Evolutionary conservation across 306 rosid species (phyloP).

Genomic region (Trifolium subterraneum): DNA sequence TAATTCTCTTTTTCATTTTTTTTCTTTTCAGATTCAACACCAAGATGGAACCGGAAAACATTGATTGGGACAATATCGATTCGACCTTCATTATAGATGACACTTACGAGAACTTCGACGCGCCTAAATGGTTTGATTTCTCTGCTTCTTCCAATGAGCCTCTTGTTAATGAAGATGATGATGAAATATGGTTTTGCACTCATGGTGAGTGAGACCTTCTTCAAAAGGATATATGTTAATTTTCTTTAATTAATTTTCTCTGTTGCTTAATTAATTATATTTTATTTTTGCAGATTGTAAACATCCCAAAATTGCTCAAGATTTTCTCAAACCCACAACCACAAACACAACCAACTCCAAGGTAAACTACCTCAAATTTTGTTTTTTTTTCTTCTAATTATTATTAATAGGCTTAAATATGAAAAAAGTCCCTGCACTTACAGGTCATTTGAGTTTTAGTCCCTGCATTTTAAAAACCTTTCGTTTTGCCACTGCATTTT

Average conservation of each 20-base stretch:
- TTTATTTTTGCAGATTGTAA: constrained; percentile 48
- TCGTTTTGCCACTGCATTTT: too few species aligned
- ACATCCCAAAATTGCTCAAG: constrained; percentile 51
- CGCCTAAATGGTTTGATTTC: constrained; percentile 62
- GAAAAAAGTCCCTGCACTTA: too few species aligned
- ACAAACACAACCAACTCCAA: constrained; percentile 28
- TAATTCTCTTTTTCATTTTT: not conserved
- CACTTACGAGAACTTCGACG: constrained; percentile 49
- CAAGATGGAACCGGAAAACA: constrained; percentile 57
- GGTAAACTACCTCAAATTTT: constrained; percentile 34
- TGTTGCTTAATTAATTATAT: not conserved
- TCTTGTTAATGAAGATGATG: constrained; percentile 39
- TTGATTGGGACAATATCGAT: constrained; percentile 60
- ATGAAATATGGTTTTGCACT: constrained; percentile 54
- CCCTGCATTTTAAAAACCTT: too few species aligned
- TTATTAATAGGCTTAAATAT: too few species aligned
- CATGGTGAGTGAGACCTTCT: constrained; percentile 47
- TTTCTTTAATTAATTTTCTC: not conserved
- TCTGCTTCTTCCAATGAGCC: constrained; percentile 44
- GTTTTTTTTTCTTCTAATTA: not conserved
- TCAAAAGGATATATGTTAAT: not conserved
- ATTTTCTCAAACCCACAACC: constrained; percentile 42
- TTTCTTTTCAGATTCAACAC: constrained; percentile 29
- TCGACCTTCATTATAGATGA: constrained; percentile 51
- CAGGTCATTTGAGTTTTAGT: too few species aligned